Conservation (phyloP, 768 basidiomycete species). For the Hericium coralloides region DNA sequence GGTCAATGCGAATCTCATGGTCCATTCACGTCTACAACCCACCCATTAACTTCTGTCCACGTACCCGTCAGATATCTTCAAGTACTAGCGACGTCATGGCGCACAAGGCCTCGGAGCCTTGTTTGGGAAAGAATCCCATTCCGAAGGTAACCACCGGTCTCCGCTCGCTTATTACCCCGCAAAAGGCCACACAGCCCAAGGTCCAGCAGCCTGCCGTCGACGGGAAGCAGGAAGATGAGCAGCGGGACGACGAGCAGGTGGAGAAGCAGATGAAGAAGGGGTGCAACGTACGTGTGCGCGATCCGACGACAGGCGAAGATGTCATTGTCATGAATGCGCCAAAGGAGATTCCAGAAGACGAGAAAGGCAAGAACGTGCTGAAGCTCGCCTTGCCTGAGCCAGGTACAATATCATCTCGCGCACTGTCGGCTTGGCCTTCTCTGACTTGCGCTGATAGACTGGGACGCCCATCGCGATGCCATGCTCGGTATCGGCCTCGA, state of each 20-base stretch:
- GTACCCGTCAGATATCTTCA: too few species aligned
- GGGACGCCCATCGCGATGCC: constrained; percentile 16
- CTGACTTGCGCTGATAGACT: constrained; percentile 13
- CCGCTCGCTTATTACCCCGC: constrained; percentile 20
- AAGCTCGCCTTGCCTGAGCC: constrained; percentile 21
- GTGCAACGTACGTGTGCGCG: constrained; percentile 27
- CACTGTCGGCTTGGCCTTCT: neutral
- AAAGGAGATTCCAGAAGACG: constrained; percentile 16
- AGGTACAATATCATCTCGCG: constrained; percentile 11
- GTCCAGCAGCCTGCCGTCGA: neutral
- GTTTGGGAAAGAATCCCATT: constrained; percentile 26
- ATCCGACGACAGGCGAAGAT: constrained; percentile 40
- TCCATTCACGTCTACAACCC: too few species aligned
- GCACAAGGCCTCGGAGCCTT: constrained; percentile 20
- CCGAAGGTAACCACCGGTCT: constrained; percentile 23
- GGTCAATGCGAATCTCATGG: too few species aligned
- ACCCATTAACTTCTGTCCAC: too few species aligned
- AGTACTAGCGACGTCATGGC: constrained; percentile 12
- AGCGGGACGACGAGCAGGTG: constrained; percentile 20
- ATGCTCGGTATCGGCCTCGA: constrained; percentile 13
- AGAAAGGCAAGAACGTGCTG: constrained; percentile 22
- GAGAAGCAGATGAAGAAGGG: constrained; percentile 21
- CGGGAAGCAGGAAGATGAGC: neutral
- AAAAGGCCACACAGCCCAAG: constrained; percentile 21
- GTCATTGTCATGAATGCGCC: constrained; percentile 39